Evolutionary conservation across 2,329 filamentous ascomycete genomes (phyloP), one percentile per base, ranked within the genome.

Genomic region (Fonsecaea nubica): DNA sequence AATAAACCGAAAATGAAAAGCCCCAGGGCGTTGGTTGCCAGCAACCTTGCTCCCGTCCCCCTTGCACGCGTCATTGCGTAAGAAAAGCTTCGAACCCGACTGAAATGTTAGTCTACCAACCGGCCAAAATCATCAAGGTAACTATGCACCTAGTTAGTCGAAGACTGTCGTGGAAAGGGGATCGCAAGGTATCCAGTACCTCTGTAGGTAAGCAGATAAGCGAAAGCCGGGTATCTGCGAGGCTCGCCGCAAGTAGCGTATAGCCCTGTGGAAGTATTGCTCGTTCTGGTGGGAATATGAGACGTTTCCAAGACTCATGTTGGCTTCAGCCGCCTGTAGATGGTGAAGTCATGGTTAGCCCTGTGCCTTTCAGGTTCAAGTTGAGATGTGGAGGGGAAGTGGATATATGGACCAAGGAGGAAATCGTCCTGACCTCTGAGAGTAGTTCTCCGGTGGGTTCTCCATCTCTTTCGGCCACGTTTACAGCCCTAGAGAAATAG

Each of bases 291-390:
- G 77, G 7, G 78, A 73, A 25, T 79, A 80, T 3, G 81, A 82
- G 1, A 83, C 82, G 63, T 84, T 85, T 13, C 83, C 83, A 15
- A 85, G 72, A 61, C 80, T 84, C 80, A 85, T 85, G 65, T 80
- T 80, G 38, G 83, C 80, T 75, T 85, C 83, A 21, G 83, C 83
- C 38, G 83, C 79, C 81, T 84, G 67, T 40, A 40, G 18, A 15
- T 18, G 32, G 35, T 50, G 42, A 36, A 63, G 62, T 56, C 48
- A 62, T 36, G 36, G 38, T 40, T 45, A 67, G 72, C 25, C 2
- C 2, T 25, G 25, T 25, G 25, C 73, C 61, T 56, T 38, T 30
- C 33, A 13, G n/a, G 59, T 55, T 55, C 63, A 53, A 30, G 70
- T 50, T 68, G 64, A 45, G 9, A 54, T 6, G 53, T 32, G 62